Evolutionary conservation across 1,284 basidiomycete species (phyloP).

Genomic region (Acaromyces ingoldii): DNA sequence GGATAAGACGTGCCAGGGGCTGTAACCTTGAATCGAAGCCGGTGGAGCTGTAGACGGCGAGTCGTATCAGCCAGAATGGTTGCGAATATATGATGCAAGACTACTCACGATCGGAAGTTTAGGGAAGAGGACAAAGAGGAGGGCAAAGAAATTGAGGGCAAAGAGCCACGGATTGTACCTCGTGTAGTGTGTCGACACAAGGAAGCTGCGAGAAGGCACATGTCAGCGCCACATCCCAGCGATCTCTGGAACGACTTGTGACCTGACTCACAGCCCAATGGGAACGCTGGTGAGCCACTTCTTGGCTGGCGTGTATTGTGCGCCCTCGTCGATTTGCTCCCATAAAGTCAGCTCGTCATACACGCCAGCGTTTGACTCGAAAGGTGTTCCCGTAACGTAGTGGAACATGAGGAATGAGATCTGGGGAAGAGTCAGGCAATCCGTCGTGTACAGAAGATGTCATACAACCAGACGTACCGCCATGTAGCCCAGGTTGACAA

Average conservation of each 20-base stretch:
- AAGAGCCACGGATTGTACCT: conserved; percentile 76
- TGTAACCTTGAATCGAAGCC: conserved; percentile 29
- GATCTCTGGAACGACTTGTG: background rate
- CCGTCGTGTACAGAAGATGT: background rate
- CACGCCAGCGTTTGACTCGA: conserved; percentile 78
- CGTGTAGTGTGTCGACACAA: conserved; percentile 96
- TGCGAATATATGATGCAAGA: too few species aligned
- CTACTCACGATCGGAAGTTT: conserved; percentile 83
- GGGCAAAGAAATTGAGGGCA: conserved; percentile 78
- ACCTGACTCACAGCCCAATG: conserved; percentile 70
- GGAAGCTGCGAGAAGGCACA: conserved; percentile 62
- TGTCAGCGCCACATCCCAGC: background rate
- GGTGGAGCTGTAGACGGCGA: conserved; percentile 30
- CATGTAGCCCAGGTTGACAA: conserved; percentile 87
- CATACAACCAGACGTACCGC: conserved; percentile 59
- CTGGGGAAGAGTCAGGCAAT: conserved; percentile 54
- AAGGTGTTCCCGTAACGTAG: conserved; percentile 93
- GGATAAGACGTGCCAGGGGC: conserved; percentile 30
- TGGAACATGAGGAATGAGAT: conserved; percentile 98
- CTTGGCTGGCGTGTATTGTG: conserved; percentile 95
- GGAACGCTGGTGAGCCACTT: conserved; percentile 94
- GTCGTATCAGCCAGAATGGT: too few species aligned
- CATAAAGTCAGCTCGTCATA: conserved; percentile 96
- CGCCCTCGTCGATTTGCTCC: conserved; percentile 99
- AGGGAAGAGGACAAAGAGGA: conserved; percentile 81